Evolutionary conservation across 2,329 filamentous ascomycete genomes (phyloP).

Genomic region (Aspergillus piperis): DNA sequence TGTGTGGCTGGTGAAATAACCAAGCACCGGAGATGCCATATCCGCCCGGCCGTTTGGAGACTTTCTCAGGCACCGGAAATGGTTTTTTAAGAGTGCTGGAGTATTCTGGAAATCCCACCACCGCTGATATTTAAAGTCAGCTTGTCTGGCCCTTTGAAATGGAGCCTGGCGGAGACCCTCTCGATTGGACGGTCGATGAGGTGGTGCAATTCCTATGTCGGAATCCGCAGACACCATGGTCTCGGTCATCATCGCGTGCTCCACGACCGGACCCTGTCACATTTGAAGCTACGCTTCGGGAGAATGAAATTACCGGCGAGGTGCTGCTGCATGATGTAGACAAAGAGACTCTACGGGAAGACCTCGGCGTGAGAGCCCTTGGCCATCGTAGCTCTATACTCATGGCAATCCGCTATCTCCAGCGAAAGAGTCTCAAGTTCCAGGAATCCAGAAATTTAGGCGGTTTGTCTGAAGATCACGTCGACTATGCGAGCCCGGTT

Average conservation of each 20-base stretch:
- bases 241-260: constrained; percentile 28
- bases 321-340: constrained; percentile 62
- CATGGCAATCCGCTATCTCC: constrained; percentile 60
- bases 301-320: constrained; percentile 67
- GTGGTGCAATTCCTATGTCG: constrained; percentile 68
- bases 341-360: constrained; percentile 51
- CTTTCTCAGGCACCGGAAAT: background rate
- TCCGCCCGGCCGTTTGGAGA: background rate
- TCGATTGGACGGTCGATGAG: constrained; percentile 68
- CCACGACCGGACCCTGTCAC: constrained; percentile 53
- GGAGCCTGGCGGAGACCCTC: constrained; percentile 61
- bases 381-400: constrained; percentile 61
- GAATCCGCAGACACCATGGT: constrained; percentile 48
- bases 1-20: too few relatives aligned
- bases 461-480: constrained; percentile 7
- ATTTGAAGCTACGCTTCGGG: constrained; percentile 59
- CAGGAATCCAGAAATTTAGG: constrained; percentile 19
- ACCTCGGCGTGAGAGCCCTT: constrained; percentile 59
- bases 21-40: background rate
- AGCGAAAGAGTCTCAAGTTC: constrained; percentile 55
- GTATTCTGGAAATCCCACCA: background rate
- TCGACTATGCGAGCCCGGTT: background rate
- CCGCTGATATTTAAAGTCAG: background rate
- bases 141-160: constrained; percentile 21
- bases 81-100: background rate